Conservation (phyloP, 306 rosid genomes). For the Begonia fuchsioides region DNA sequence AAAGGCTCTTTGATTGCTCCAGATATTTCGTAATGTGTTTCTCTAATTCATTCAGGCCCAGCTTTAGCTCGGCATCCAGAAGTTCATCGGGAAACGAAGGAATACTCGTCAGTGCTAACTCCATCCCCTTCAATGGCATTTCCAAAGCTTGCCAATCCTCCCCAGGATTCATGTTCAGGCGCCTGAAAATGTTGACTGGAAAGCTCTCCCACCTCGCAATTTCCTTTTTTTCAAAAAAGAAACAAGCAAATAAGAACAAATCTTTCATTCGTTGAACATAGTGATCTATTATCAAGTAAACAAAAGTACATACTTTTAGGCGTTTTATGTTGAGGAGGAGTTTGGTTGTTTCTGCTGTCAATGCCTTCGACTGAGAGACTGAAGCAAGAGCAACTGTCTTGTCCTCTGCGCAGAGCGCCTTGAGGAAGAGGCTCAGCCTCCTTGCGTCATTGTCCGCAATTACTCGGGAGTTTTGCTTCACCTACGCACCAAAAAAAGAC, state of each 20-base stretch:
- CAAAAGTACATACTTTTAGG: conserved; percentile 22
- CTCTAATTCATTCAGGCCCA: conserved; percentile 24
- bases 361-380: conserved; percentile 21
- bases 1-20: conserved; percentile 11
- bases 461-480: conserved; percentile 23
- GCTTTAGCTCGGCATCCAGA: conserved; percentile 18
- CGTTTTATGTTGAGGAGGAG: conserved; percentile 16
- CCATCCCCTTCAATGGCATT: conserved; percentile 36
- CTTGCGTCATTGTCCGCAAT: conserved; percentile 26
- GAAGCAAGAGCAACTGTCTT: conserved; percentile 17
- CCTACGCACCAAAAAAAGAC: conserved; percentile 17
- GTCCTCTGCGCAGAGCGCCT: conserved; percentile 34
- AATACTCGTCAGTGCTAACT: conserved; percentile 27
- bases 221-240: conserved; percentile 21
- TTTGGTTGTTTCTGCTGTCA: conserved; percentile 22
- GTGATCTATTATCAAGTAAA: background rate
- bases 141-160: conserved; percentile 27
- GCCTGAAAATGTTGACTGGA: conserved; percentile 13
- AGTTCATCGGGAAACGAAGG: conserved; percentile 27
- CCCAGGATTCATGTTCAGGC: conserved; percentile 8
- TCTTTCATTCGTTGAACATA: too few species aligned
- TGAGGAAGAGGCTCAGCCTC: conserved; percentile 29
- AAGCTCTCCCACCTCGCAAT: conserved; percentile 50
- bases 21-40: conserved; percentile 16
- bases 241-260: background rate